Conservation (phyloP, 129 eudicot species). For the Saussurea involucrata region DNA sequence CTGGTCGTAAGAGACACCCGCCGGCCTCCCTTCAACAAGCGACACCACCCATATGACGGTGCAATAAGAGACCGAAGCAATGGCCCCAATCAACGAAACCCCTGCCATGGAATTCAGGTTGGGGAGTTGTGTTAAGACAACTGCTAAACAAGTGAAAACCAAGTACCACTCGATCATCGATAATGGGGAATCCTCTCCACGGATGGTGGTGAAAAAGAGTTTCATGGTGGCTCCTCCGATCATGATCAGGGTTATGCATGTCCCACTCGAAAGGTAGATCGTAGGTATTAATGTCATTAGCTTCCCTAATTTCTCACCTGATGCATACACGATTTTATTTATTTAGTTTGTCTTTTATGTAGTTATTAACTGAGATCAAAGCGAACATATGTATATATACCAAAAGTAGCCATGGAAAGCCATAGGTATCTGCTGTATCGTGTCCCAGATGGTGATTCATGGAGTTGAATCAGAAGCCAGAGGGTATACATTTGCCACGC, state of each 20-base stretch:
- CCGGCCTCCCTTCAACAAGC: slow-evolving; percentile 29
- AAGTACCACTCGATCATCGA: slow-evolving; percentile 50
- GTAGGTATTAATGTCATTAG: slow-evolving; percentile 47
- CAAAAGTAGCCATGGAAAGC: slow-evolving; percentile 59
- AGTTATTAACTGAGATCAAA: neutral
- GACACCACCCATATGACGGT: slow-evolving; percentile 47
- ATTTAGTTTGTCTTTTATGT: neutral
- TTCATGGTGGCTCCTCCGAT: slow-evolving; percentile 51
- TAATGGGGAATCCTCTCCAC: slow-evolving; percentile 26
- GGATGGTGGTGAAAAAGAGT: slow-evolving; percentile 34
- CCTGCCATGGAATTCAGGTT: slow-evolving; percentile 55
- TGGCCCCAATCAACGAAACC: slow-evolving; percentile 46
- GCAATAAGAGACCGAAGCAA: slow-evolving; percentile 44
- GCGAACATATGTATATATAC: neutral
- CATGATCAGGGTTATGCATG: slow-evolving; percentile 54
- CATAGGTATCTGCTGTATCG: slow-evolving; percentile 61
- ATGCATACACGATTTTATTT: neutral
- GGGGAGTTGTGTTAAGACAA: slow-evolving; percentile 44
- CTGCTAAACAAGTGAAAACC: slow-evolving; percentile 46
- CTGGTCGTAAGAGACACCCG: slow-evolving; percentile 16
- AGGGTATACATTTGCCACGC: slow-evolving; percentile 62
- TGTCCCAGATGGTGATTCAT: slow-evolving; percentile 44
- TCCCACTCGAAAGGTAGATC: slow-evolving; percentile 55
- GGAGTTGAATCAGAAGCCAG: slow-evolving; percentile 46
- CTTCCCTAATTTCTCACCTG: slow-evolving; percentile 54